A percentile compares a stretch with the other conserved stretches of the same genome.
Conservation (phyloP, 805 yeast genomes). For the Yarrowia deformans region DNA sequence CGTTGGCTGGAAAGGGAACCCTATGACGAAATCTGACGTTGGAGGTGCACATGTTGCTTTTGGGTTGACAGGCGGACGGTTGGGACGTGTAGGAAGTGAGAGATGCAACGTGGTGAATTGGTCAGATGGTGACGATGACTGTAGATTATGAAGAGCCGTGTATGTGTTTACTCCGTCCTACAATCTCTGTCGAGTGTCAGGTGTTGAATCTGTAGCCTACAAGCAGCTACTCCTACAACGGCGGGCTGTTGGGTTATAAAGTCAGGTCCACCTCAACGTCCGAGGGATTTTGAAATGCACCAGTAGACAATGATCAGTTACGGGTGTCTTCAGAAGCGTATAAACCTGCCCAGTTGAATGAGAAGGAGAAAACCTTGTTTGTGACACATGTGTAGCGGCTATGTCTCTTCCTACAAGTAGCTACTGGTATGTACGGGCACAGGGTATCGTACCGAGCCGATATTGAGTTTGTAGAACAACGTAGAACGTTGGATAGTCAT, state of each 20-base stretch:
- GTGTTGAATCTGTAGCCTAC: neutral
- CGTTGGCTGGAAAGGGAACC: conserved; percentile 20
- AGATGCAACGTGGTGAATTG: conserved; percentile 1
- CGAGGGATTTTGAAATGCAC: neutral
- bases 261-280: neutral
- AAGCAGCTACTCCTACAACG: no score
- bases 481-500: conserved; percentile 12
- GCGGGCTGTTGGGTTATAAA: no score
- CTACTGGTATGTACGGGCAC: no score
- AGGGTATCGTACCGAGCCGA: neutral
- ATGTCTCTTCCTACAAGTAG: neutral
- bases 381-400: neutral
- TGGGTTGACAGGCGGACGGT: conserved; percentile 12
- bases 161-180: no score
- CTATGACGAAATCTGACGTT: conserved; percentile 33
- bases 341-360: neutral
- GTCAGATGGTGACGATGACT: neutral
- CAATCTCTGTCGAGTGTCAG: no score
- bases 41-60: conserved; percentile 26
- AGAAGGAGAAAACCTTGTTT: neutral
- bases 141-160: no score
- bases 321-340: neutral
- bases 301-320: no score
- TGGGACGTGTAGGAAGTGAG: conserved; percentile 5
- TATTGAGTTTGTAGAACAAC: conserved; percentile 16